phyloP scores from a whole-genome alignment of 2,329 filamentous ascomycete species.

The Neocucurbitaria cava region DNA sequence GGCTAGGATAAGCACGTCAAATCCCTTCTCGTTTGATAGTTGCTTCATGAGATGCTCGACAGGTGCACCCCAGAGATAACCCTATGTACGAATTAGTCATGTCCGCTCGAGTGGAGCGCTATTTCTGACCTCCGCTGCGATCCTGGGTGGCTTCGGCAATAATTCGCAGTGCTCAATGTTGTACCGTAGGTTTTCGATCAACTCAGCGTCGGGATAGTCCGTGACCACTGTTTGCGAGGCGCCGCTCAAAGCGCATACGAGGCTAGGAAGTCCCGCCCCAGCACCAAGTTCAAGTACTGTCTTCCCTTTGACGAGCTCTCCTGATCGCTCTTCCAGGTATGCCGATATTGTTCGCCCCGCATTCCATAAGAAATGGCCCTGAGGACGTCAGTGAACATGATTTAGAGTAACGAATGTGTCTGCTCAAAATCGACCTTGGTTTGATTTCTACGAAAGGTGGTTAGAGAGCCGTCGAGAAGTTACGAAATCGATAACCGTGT shows the following conservation, averaged over 20 bases:
- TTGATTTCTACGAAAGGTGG: not conserved
- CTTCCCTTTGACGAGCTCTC: slow-evolving; percentile 65
- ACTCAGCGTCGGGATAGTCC: slow-evolving; percentile 84
- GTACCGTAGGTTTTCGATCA: slow-evolving; percentile 79
- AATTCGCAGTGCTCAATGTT: slow-evolving; percentile 71
- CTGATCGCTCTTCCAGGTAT: slow-evolving; percentile 76
- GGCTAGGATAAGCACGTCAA: slow-evolving; percentile 84
- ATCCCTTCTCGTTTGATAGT: slow-evolving; percentile 61
- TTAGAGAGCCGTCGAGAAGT: slow-evolving; percentile 2
- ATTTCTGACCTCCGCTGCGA: slow-evolving; percentile 46
- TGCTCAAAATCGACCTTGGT: not conserved
- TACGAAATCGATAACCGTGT: not conserved
- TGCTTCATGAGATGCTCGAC: slow-evolving; percentile 64
- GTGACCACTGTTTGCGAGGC: slow-evolving; percentile 76
- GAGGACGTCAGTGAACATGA: slow-evolving; percentile 21
- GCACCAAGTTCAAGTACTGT: slow-evolving; percentile 90
- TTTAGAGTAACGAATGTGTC: not conserved
- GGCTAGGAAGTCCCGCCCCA: slow-evolving; percentile 81
- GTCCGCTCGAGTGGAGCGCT: not conserved
- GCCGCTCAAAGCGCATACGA: slow-evolving; percentile 76
- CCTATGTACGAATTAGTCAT: slow-evolving; percentile 52
- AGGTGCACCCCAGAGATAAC: slow-evolving; percentile 84
- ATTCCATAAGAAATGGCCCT: slow-evolving; percentile 90
- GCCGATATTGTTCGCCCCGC: slow-evolving; percentile 78
- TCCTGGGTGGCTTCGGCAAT: slow-evolving; percentile 44